These are phyloP conservation scores for Trametes pubescens DNA, from an alignment of 1,284 basidiomycete genomes.

Conservation along the genomic window DNA sequence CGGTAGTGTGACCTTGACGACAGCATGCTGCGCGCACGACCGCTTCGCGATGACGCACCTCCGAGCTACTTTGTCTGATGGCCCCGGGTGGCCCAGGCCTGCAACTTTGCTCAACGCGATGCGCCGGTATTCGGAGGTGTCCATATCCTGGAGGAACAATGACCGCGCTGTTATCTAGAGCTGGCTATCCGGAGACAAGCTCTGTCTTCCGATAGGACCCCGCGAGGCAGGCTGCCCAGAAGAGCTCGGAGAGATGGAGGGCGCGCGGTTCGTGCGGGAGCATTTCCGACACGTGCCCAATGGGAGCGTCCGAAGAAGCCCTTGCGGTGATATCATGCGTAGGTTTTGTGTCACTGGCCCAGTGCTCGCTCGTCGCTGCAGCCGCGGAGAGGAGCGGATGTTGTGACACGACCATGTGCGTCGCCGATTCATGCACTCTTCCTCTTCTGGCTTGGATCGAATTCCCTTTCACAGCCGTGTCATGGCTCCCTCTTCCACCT, in stretches of 20 bases:
- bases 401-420: conserved; percentile 26
- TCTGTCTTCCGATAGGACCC: neutral
- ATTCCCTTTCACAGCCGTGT: conserved; percentile 27
- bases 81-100: neutral
- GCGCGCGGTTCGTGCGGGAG: conserved; percentile 8
- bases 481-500: conserved; percentile 18
- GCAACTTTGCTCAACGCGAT: neutral
- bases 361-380: conserved; percentile 5
- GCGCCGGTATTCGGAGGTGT: no score
- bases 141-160: no score
- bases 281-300: conserved; percentile 18
- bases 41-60: conserved; percentile 14
- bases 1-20: conserved; percentile 30
- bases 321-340: conserved; percentile 26
- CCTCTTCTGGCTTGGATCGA: conserved; percentile 19
- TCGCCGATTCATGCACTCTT: conserved; percentile 9
- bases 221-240: neutral
- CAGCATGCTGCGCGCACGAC: conserved; percentile 21
- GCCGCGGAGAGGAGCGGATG: conserved; percentile 3
- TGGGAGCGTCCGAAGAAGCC: conserved; percentile 20
- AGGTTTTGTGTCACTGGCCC: conserved; percentile 3
- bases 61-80: conserved; percentile 8
- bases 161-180: neutral
- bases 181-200: neutral
- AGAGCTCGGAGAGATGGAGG: neutral